A percentile compares a stretch with the other conserved stretches of the same genome.
Conservation (phyloP, 305 asterid species). For the Solanum aculeatissimum region DNA sequence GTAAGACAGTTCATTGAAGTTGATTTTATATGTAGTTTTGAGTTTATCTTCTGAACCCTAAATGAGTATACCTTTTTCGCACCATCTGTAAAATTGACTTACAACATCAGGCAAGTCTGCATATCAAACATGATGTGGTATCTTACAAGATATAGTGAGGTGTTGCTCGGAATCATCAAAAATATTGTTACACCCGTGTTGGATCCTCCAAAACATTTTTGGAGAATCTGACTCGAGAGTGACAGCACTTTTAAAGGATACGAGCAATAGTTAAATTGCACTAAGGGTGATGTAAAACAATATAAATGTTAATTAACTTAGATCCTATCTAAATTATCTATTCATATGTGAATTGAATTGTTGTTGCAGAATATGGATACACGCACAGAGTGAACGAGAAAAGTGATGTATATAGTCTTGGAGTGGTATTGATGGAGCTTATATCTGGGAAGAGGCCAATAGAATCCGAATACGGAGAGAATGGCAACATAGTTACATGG, state of each 20-base stretch:
- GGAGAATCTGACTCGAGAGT: not conserved
- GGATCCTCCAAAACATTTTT: not conserved
- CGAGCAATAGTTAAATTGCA: not conserved
- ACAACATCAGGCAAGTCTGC: not conserved
- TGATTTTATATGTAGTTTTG: not conserved
- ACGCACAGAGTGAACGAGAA: conserved; percentile 65
- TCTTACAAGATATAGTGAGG: not conserved
- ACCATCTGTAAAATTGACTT: not conserved
- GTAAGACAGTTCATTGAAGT: conserved; percentile 12
- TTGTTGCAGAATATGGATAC: conserved; percentile 63
- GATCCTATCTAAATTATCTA: not conserved
- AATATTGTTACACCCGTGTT: not conserved
- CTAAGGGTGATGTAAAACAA: not conserved
- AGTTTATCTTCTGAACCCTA: not conserved
- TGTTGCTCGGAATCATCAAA: not conserved
- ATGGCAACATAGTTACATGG: conserved; percentile 68
- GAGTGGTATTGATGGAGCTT: conserved; percentile 90
- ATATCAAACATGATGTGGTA: not conserved
- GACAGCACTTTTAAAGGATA: not conserved
- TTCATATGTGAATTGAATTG: not conserved
- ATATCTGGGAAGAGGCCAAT: conserved; percentile 79
- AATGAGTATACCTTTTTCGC: not conserved
- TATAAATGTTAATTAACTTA: not conserved
- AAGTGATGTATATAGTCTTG: conserved; percentile 84
- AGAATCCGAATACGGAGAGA: conserved; percentile 68